Conservation (phyloP, 208 protist species). For the Leishmania turanica region DNA sequence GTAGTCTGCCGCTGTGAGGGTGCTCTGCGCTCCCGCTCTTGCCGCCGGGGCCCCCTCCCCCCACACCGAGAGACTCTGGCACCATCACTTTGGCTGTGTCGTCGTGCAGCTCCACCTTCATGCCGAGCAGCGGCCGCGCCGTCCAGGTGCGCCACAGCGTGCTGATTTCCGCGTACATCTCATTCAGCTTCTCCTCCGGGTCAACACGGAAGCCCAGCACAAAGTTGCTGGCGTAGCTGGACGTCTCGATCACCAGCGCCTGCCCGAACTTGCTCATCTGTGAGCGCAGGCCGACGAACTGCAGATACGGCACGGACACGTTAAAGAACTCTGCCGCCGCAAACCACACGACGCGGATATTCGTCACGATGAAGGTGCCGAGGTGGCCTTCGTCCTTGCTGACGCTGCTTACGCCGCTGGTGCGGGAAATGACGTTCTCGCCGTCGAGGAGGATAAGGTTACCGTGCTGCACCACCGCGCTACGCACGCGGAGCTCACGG, state of each 20-base stretch:
- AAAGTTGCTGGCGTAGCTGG: constrained; percentile 60
- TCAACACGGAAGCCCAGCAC: constrained; percentile 92
- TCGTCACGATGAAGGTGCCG: constrained; percentile 95
- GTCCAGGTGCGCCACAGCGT: constrained; percentile 85
- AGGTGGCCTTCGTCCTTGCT: constrained; percentile 90
- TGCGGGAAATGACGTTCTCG: constrained; percentile 90
- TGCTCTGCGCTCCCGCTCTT: neutral
- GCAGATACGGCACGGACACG: constrained; percentile 96
- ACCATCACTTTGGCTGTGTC: constrained; percentile 3
- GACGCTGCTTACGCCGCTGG: constrained; percentile 91
- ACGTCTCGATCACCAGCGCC: constrained; percentile 86
- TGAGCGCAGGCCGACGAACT: constrained; percentile 77
- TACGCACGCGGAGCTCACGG: constrained; percentile 94
- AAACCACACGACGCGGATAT: constrained; percentile 96
- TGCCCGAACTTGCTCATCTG: constrained; percentile 85
- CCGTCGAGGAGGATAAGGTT: constrained; percentile 83
- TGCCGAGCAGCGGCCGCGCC: constrained; percentile 82
- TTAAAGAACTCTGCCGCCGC: constrained; percentile 93
- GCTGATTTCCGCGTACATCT: constrained; percentile 83
- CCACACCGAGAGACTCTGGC: constrained; percentile 5
- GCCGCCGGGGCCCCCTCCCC: neutral
- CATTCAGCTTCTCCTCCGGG: constrained; percentile 58
- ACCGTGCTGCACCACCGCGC: constrained; percentile 87
- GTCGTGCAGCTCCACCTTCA: constrained; percentile 44
- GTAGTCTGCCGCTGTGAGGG: neutral